Evolutionary conservation across 805 yeast genomes (phyloP).

Genomic region (Tanozyma kutaoensis): DNA sequence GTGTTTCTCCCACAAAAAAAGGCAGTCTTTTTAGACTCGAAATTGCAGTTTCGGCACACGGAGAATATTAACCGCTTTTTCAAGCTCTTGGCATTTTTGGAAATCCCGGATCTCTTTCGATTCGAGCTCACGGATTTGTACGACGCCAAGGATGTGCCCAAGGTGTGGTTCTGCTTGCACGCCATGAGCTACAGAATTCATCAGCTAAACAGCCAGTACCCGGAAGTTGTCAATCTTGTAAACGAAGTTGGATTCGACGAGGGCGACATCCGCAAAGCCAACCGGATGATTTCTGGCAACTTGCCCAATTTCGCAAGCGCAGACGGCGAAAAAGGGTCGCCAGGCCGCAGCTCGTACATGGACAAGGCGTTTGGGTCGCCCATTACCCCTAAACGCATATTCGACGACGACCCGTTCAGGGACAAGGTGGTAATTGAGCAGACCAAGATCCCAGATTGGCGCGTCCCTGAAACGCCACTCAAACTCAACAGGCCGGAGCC

Average conservation of each 20-base stretch:
- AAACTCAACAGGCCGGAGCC: no score
- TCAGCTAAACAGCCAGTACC: constrained; percentile 37
- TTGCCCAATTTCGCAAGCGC: constrained; percentile 61
- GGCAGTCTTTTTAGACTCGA: constrained; percentile 37
- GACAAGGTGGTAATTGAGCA: no score
- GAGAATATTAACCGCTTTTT: constrained; percentile 86
- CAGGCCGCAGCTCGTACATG: constrained; percentile 7
- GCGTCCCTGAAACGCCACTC: no score
- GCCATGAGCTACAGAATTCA: constrained; percentile 70
- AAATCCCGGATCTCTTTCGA: constrained; percentile 75
- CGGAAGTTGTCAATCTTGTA: constrained; percentile 47
- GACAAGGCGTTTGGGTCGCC: constrained; percentile 5
- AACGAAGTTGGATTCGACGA: constrained; percentile 52
- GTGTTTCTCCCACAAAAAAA: constrained; percentile 54
- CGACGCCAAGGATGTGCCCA: constrained; percentile 85
- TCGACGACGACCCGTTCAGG: no score
- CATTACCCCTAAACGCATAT: no score
- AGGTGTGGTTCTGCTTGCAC: constrained; percentile 86
- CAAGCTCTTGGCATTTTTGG: constrained; percentile 50
- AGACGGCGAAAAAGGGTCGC: constrained; percentile 9
- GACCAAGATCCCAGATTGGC: no score
- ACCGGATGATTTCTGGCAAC: constrained; percentile 54
- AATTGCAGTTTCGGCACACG: constrained; percentile 76
- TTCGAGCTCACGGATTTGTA: constrained; percentile 90
- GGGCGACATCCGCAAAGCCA: constrained; percentile 57